Evolutionary conservation across 768 basidiomycete genomes (phyloP).

Genomic region (Pisolithus microcarpus): DNA sequence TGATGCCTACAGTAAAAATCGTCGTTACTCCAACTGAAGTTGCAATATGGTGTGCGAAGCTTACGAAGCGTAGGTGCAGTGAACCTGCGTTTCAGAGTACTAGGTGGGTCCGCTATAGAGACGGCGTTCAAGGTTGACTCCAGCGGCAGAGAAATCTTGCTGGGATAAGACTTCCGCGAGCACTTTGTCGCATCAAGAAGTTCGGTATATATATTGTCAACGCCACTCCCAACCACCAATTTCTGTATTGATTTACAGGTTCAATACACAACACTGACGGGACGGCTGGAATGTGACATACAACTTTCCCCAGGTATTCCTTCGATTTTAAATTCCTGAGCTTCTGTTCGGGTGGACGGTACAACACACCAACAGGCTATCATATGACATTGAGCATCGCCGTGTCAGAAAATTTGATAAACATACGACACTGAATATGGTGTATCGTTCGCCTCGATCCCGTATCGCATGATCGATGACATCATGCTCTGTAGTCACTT

Average conservation of each 20-base stretch:
- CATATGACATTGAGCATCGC: background rate
- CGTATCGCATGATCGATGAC: conserved; percentile 89
- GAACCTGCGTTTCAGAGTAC: conserved; percentile 39
- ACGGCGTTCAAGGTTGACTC: conserved; percentile 15
- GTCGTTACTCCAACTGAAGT: background rate
- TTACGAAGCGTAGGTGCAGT: conserved; percentile 37
- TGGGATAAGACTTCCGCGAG: conserved; percentile 35
- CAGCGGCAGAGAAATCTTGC: background rate
- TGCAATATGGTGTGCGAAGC: background rate
- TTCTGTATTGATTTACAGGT: conserved; percentile 36
- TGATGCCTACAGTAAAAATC: conserved; percentile 4
- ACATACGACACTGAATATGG: conserved; percentile 88
- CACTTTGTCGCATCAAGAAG: conserved; percentile 75
- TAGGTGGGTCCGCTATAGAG: conserved; percentile 56
- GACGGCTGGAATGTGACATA: conserved; percentile 25
- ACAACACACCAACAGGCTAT: conserved; percentile 83
- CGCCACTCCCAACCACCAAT: conserved; percentile 80
- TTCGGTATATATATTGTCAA: conserved; percentile 66
- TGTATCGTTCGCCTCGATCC: conserved; percentile 79
- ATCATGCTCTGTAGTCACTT: conserved; percentile 74
- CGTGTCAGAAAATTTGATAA: background rate
- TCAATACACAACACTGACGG: background rate
- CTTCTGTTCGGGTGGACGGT: conserved; percentile 85
- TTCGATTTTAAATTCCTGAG: conserved; percentile 80
- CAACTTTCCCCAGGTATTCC: conserved; percentile 91